Evolutionary conservation across 345 rosid species (phyloP), one percentile per base, ranked within the genome.

Genomic region (Syzygium grande): DNA sequence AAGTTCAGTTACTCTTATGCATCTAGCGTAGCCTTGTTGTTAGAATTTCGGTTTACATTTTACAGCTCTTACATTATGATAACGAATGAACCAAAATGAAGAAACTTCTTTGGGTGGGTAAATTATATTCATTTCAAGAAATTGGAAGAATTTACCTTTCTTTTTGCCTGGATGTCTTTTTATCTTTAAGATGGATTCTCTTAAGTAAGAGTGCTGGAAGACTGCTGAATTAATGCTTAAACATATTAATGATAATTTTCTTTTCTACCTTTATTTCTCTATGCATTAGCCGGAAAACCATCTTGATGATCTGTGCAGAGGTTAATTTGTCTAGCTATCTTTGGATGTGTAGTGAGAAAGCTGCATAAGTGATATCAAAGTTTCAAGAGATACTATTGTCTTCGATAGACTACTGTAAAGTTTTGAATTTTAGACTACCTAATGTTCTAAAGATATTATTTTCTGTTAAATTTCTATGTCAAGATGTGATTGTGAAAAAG

Each of bases 1-100:
- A 91, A 94, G 98, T 91, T 84, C 30, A 61, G 30, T 3, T 27
- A 59, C 34, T 61, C 29, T n/a, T n/a, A 61, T 61, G 73, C 30
- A 86, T 88, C 88, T 61, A 61, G 34, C 73, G 13, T 61, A 27
- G 34, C 34, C 34, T 77, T 77, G 56, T 21, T 46, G 43, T 13
- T 51, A 54, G 41, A 84, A 55, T 34, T 29, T 15, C 29, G 65
- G 84, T 61, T 61, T 61, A 61, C 34, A 0, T 61, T n/a, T 61
- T 61, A 0, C 73, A 13, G 73, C 73, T 87, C 88, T 84, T 49
- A 55, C 14, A 84, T 54, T n/a, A 61, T 38, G 25, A 22, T 52
- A 51, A 58, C 6, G 27, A 56, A 58, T 58, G 2, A 58, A 58
- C 14, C n/a, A 2, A 58, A 58, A 25, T 10, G 29, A 58, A 58